These are phyloP conservation scores for Rhodotorula diobovata DNA, from an alignment of 768 basidiomycete genomes.

Conservation along the genomic window DNA sequence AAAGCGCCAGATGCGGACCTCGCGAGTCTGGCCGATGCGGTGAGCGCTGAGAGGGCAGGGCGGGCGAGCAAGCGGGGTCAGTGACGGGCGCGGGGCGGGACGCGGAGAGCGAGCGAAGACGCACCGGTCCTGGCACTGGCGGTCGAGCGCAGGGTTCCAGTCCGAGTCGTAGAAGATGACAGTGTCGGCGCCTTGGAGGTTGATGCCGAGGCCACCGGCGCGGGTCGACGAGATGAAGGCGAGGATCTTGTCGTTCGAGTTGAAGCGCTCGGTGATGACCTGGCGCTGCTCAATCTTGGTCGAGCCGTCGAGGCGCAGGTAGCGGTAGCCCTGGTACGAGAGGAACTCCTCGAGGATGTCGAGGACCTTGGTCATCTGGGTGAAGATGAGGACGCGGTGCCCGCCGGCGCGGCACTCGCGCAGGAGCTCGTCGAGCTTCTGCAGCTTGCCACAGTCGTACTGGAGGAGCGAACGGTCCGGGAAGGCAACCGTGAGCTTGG, in stretches of 20 bases:
- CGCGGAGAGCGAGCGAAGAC: background rate
- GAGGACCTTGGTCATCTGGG: slow-evolving; percentile 90
- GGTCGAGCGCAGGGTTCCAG: slow-evolving; percentile 52
- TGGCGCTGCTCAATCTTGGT: slow-evolving; percentile 88
- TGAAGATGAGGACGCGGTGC: slow-evolving; percentile 89
- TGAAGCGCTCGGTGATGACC: slow-evolving; percentile 52
- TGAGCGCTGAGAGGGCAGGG: slow-evolving; percentile 31
- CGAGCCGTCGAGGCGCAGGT: slow-evolving; percentile 87
- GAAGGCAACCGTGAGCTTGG: slow-evolving; percentile 87
- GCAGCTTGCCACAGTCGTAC: slow-evolving; percentile 94
- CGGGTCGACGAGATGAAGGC: slow-evolving; percentile 51
- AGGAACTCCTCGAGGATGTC: slow-evolving; percentile 92
- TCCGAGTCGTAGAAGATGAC: slow-evolving; percentile 53
- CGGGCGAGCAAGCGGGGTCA: background rate
- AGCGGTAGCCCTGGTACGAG: slow-evolving; percentile 86
- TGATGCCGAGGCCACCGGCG: slow-evolving; percentile 76
- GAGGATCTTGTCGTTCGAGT: slow-evolving; percentile 50
- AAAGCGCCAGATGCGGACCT: slow-evolving; percentile 94
- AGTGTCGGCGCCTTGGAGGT: slow-evolving; percentile 57
- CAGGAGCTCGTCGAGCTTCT: slow-evolving; percentile 70
- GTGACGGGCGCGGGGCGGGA: background rate
- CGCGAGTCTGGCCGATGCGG: slow-evolving; percentile 59
- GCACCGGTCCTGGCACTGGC: slow-evolving; percentile 51
- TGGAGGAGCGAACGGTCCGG: slow-evolving; percentile 83
- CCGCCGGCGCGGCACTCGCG: slow-evolving; percentile 79